Percentiles rank a stretch among this genome's conserved stretches.
These are phyloP conservation scores for Hanseniaspora pseudoguilliermondii DNA, from an alignment of 805 yeast genomes.

Conservation along the genomic window DNA sequence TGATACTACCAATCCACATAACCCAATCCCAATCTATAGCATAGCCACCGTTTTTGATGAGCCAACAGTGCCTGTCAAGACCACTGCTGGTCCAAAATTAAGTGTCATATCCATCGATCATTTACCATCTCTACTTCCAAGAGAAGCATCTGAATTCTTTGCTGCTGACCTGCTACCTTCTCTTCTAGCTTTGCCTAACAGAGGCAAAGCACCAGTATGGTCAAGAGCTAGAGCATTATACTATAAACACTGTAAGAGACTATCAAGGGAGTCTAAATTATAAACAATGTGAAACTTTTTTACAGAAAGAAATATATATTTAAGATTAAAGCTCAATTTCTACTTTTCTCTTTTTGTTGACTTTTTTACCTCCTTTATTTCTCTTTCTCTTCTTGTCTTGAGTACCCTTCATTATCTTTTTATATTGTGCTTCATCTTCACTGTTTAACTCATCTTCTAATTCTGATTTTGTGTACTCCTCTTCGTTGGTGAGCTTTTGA, in stretches of 20 bases:
- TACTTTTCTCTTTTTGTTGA: constrained; percentile 34
- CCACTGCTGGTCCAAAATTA: constrained; percentile 68
- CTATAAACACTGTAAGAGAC: constrained; percentile 71
- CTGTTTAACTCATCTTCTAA: constrained; percentile 39
- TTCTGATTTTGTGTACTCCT: constrained; percentile 28
- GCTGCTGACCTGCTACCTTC: constrained; percentile 81
- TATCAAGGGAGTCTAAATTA: constrained; percentile 37
- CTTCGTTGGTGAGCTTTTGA: constrained; percentile 40
- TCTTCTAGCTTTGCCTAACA: constrained; percentile 67
- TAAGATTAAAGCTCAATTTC: constrained; percentile 40
- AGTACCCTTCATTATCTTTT: constrained; percentile 42
- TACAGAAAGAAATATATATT: too few relatives aligned
- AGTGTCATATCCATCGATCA: constrained; percentile 94
- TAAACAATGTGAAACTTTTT: constrained; percentile 18
- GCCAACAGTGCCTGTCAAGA: constrained; percentile 79
- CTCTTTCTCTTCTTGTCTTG: constrained; percentile 31
- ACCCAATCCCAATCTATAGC: constrained; percentile 89
- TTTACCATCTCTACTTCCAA: constrained; percentile 86
- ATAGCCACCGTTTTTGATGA: constrained; percentile 80
- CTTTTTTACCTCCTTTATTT: constrained; percentile 31
- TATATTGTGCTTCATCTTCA: constrained; percentile 60
- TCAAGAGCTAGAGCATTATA: constrained; percentile 70
- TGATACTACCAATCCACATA: constrained; percentile 96
- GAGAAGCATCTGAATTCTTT: constrained; percentile 92
- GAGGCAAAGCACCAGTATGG: constrained; percentile 85